Percentiles rank a stretch among this genome's conserved stretches.
Conservation (phyloP, 495 filamentous ascomycete species). For the Thermothielavioides terrestris region DNA sequence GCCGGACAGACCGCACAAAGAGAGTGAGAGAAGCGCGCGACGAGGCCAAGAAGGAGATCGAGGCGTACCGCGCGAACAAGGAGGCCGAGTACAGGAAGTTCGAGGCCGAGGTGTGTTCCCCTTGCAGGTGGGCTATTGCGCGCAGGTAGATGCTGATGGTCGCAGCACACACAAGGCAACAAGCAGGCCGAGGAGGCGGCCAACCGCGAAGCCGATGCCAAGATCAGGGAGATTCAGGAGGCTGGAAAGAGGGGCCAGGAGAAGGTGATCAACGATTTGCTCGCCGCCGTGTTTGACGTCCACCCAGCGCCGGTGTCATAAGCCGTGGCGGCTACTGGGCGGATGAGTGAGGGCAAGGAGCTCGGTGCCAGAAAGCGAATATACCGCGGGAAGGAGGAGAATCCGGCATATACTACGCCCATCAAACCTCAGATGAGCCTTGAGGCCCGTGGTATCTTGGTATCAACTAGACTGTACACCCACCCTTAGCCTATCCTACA, state of each 20-base stretch:
- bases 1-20: slow-evolving; percentile 77
- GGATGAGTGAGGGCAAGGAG: neutral
- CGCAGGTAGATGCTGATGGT: neutral
- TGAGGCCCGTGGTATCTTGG: slow-evolving; percentile 17
- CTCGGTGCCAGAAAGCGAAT: no score
- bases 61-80: slow-evolving; percentile 82
- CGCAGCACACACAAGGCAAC: slow-evolving; percentile 76
- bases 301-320: slow-evolving; percentile 10
- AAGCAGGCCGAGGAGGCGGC: slow-evolving; percentile 82
- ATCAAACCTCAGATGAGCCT: neutral
- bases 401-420: neutral
- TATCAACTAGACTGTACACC: slow-evolving; percentile 12
- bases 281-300: slow-evolving; percentile 59
- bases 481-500: neutral
- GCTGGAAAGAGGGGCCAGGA: slow-evolving; percentile 69
- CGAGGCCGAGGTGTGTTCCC: slow-evolving; percentile 67
- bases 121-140: neutral
- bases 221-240: slow-evolving; percentile 72
- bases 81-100: slow-evolving; percentile 94
- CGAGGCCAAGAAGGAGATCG: slow-evolving; percentile 97
- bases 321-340: neutral
- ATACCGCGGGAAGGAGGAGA: neutral
- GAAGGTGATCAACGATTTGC: slow-evolving; percentile 70
- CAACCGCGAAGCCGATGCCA: slow-evolving; percentile 66
- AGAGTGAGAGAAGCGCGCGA: slow-evolving; percentile 88